Conservation (phyloP, 805 yeast species). For the Metschnikowia cubensis region DNA sequence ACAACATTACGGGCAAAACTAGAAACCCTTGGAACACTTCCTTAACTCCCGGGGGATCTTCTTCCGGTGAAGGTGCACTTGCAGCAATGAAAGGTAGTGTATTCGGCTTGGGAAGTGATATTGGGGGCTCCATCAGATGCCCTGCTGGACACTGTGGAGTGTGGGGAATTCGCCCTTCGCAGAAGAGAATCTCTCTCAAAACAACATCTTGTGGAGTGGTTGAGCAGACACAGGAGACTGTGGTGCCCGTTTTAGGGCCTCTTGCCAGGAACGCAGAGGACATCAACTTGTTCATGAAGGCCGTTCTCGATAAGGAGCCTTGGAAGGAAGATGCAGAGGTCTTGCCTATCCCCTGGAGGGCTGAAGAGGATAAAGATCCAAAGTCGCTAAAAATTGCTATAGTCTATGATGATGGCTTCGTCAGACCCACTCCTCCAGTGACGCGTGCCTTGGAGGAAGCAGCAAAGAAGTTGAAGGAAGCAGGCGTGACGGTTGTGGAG, state of each 20-base stretch:
- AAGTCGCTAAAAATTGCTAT: slow-evolving; percentile 14
- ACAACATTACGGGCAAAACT: slow-evolving; percentile 18
- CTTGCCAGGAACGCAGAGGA: slow-evolving; percentile 18
- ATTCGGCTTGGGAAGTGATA: slow-evolving; percentile 19
- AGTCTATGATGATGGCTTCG: slow-evolving; percentile 17
- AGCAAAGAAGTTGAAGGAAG: slow-evolving; percentile 8
- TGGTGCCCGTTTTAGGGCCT: slow-evolving; percentile 16
- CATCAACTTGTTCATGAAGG: slow-evolving; percentile 16
- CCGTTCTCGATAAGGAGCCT: slow-evolving; percentile 14
- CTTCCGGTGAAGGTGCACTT: slow-evolving; percentile 19
- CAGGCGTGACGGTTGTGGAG: slow-evolving; percentile 17
- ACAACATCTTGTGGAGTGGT: slow-evolving; percentile 8
- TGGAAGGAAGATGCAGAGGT: slow-evolving; percentile 16
- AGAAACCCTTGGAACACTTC: slow-evolving; percentile 18
- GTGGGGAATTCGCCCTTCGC: slow-evolving; percentile 18
- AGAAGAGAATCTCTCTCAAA: slow-evolving; percentile 12
- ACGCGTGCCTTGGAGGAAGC: slow-evolving; percentile 15
- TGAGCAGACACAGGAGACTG: slow-evolving; percentile 13
- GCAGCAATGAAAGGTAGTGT: slow-evolving; percentile 19
- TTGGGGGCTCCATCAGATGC: slow-evolving; percentile 18
- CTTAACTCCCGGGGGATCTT: slow-evolving; percentile 18
- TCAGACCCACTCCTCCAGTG: slow-evolving; percentile 20
- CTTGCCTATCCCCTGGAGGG: slow-evolving; percentile 17
- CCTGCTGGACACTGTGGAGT: slow-evolving; percentile 20
- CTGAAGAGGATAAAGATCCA: slow-evolving; percentile 10